Evolutionary conservation across 345 rosid species (phyloP), one percentile per base, ranked within the genome.

Genomic region (Clarkia xantiana): DNA sequence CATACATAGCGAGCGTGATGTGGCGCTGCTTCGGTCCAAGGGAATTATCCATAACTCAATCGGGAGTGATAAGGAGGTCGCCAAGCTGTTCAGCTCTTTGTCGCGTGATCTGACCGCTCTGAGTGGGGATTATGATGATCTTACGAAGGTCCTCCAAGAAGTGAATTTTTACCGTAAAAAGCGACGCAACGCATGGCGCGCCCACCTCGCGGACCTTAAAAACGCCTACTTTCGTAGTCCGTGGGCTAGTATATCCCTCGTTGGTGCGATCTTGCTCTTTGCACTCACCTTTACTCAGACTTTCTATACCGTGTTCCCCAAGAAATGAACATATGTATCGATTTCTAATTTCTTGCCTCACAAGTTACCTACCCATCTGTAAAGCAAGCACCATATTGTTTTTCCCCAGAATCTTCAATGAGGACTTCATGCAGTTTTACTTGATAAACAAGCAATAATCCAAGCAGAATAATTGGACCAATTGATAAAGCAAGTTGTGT

Each of bases 11-110:
- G 70, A 47, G 45, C 55, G 54, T 45, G 82, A 73, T 13, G 72
- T 76, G 0, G 68, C 67, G 0, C 56, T 73, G 13, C 49, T 76
- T 15, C 61, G 62, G 54, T 53, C 59, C 0, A 51, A 17, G 19
- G 74, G 82, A 45, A 70, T 76, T 40, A 66, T 76, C 18, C 61
- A 53, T 41, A 70, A 73, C 40, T 56, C 62, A 0, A 10, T 65
- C 1, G 82, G 72, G 18, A 73, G 74, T 20, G 74, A 73, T 58
- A 63, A 67, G 48, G 82, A 64, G 0, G 74, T 67, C 6, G 76
- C 74, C 14, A 56, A 65, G 10, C 50, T 73, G 18, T 76, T 76
- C 74, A 76, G 67, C 58, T 70, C 76, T 0, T 64, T 73, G 2
- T 44, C 59, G 18, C 15, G 1, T 36, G 76, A 70, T 3, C 57